phyloP scores from a whole-genome alignment of 1,139 yeast species.

The Casaregolazyma suthepensis region DNA sequence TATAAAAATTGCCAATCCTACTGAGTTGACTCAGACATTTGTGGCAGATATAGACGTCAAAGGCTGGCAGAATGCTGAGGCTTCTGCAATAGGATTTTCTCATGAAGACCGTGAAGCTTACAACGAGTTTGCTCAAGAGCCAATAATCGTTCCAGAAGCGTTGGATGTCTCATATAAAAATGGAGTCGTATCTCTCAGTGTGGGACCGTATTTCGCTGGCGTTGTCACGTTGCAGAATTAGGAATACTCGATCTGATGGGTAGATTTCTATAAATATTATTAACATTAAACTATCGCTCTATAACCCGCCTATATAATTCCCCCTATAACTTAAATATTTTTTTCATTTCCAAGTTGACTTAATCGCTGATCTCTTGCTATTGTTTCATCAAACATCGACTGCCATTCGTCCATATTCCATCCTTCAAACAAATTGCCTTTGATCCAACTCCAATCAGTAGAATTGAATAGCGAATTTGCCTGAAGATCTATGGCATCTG shows the following conservation, averaged over 20 bases:
- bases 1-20: not conserved
- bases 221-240: not conserved
- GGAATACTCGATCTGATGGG: not conserved
- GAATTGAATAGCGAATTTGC: slow-evolving; percentile 2
- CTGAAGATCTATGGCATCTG: not conserved
- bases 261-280: no score
- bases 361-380: not conserved
- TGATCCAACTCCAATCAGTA: slow-evolving; percentile 9
- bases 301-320: not conserved
- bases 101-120: not conserved
- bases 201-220: not conserved
- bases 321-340: not conserved
- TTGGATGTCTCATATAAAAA: not conserved
- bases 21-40: not conserved
- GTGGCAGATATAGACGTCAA: not conserved
- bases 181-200: not conserved
- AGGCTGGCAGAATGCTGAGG: not conserved
- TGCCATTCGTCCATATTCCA: slow-evolving; percentile 9
- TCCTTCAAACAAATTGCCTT: slow-evolving; percentile 6
- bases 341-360: not conserved
- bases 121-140: not conserved
- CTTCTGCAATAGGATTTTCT: not conserved
- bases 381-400: slow-evolving; percentile 1
- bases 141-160: not conserved
- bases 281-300: no score